Conservation (phyloP, 352 stramenopile species). For the Pythium monospermum region DNA sequence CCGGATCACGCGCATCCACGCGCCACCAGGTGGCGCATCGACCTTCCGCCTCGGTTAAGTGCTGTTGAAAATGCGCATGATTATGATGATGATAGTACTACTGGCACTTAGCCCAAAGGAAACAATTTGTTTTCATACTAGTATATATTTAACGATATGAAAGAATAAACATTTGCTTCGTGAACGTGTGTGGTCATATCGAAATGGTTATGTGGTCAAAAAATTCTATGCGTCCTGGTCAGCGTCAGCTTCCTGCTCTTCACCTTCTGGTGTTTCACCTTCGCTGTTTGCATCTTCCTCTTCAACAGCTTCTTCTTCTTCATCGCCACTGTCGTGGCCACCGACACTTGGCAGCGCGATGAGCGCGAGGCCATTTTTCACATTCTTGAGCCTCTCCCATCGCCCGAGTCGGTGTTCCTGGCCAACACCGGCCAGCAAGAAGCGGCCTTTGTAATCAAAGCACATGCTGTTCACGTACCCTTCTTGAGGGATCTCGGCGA, state of each 20-base stretch:
- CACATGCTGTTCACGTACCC: constrained; percentile 70
- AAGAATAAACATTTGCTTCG: not conserved
- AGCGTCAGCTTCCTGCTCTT: constrained; percentile 5
- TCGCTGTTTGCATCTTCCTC: constrained; percentile 30
- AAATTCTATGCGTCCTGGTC: constrained; percentile 24
- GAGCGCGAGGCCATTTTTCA: constrained; percentile 89
- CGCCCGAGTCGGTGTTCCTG: constrained; percentile 92
- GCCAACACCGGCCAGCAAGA: constrained; percentile 87
- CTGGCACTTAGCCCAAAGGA: no score
- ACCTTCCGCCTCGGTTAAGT: constrained; percentile 72
- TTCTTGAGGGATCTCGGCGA: constrained; percentile 67
- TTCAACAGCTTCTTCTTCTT: constrained; percentile 22
- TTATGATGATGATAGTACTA: no score
- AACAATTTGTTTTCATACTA: no score
- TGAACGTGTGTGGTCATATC: not conserved
- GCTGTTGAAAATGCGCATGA: no score
- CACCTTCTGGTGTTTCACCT: constrained; percentile 14
- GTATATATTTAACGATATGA: not conserved
- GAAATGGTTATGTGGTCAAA: no score
- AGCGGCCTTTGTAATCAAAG: constrained; percentile 79
- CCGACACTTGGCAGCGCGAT: constrained; percentile 75
- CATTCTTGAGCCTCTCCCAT: constrained; percentile 85
- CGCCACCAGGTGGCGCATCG: constrained; percentile 76
- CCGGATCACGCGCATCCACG: constrained; percentile 87
- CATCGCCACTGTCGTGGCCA: constrained; percentile 19